Evolutionary conservation across 345 rosid genomes (phyloP).

Genomic region (Eucalyptus regnans): DNA sequence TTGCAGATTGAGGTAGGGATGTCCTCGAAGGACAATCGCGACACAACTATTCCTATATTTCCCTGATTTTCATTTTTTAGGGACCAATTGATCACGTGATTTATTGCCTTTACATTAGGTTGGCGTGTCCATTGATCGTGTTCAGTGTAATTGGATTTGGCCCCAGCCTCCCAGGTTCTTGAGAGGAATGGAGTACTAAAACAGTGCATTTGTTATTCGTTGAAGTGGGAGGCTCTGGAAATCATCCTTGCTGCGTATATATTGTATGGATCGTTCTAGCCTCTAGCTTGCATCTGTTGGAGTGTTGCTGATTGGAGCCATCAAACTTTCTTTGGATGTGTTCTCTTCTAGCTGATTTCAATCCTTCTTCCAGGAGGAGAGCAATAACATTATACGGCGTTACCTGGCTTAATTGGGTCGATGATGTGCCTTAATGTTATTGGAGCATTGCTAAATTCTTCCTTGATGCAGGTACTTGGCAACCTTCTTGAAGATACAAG

Average conservation of each 20-base stretch:
- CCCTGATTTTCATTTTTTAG: conserved; percentile 21
- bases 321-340: conserved; percentile 23
- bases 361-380: neutral
- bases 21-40: conserved; percentile 21
- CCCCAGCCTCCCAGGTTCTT: conserved; percentile 19
- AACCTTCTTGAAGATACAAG: neutral
- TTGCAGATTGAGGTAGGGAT: conserved; percentile 50
- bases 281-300: conserved; percentile 41
- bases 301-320: conserved; percentile 56
- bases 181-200: conserved; percentile 41
- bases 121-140: conserved; percentile 27
- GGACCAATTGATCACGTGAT: conserved; percentile 46
- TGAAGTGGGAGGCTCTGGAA: conserved; percentile 35
- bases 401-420: neutral
- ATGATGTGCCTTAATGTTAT: neutral
- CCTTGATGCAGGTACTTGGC: neutral
- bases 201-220: neutral
- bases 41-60: neutral
- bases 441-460: neutral
- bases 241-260: conserved; percentile 29
- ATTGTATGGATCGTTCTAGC: conserved; percentile 15
- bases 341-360: neutral
- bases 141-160: conserved; percentile 41
- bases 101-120: conserved; percentile 60
- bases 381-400: neutral